Evolutionary conservation across 345 rosid genomes (phyloP).

Genomic region (Luvunga scandens): DNA sequence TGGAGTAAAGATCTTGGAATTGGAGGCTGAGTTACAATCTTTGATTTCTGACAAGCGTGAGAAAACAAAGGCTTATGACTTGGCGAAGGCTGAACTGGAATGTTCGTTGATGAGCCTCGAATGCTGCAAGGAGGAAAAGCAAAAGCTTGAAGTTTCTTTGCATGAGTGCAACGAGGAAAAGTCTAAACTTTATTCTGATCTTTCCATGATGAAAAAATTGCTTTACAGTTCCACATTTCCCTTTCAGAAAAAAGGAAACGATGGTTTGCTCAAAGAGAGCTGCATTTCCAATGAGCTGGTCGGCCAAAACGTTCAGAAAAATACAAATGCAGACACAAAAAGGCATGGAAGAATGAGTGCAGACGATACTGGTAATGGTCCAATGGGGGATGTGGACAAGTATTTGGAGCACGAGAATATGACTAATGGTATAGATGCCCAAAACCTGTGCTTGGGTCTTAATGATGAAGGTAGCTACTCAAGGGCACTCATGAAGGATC

Average conservation of each 20-base stretch:
- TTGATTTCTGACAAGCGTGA: constrained; percentile 71
- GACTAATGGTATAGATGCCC: constrained; percentile 28
- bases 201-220: constrained; percentile 44
- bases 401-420: constrained; percentile 21
- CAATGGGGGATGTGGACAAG: constrained; percentile 2
- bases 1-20: constrained; percentile 59
- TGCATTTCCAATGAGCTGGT: constrained; percentile 23
- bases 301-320: constrained; percentile 18
- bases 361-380: constrained; percentile 13
- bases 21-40: constrained; percentile 72
- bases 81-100: constrained; percentile 91
- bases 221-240: constrained; percentile 35
- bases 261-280: constrained; percentile 22
- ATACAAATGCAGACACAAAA: constrained; percentile 12
- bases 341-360: constrained; percentile 8
- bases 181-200: constrained; percentile 54
- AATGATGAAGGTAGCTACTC: constrained; percentile 22
- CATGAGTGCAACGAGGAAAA: constrained; percentile 62
- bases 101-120: constrained; percentile 90
- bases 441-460: constrained; percentile 21
- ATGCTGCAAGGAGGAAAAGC: constrained; percentile 96
- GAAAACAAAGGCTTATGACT: constrained; percentile 60
- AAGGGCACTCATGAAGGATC: constrained; percentile 14
- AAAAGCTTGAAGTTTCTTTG: constrained; percentile 66
- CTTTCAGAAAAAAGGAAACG: constrained; percentile 29